Evolutionary conservation across 2,329 filamentous ascomycete species (phyloP), one percentile per base, ranked within the genome.

Genomic region (Trichoderma sp.): DNA sequence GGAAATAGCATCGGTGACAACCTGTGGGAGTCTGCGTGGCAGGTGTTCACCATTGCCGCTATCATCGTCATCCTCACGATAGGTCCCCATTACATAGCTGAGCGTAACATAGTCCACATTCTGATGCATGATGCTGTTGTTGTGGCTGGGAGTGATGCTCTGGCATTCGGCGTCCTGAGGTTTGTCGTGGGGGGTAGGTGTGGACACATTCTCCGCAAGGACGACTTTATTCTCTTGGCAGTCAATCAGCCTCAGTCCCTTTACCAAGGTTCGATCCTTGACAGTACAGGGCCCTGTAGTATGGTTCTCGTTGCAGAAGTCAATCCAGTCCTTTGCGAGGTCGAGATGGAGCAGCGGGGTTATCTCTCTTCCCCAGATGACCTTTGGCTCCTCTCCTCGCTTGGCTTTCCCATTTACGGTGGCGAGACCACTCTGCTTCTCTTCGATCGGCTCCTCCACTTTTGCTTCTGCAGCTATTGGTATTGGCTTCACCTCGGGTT

Each of bases 1-100:
- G 2, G 74, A 65, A 56, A 81, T 75, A 16, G 80, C 77, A 68
- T 81, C 80, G 6, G 72, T 68, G 43, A 81, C 73, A 11, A 81
- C 68, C 21, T 73, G 71, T 11, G 78, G 77, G 2, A 80, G 64
- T 21, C 68, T 56, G 27, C 72, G 69, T 5, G 79, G 77, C 3
- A 79, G 59, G 21, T n/a, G 5, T 10, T 43, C 40, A 1, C n/a
- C 40, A 43, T 43, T 19, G 40, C 19, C 19, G 19, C 55, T 60
- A 60, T 70, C 56, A 40, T 68, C 68, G 24, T 72, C 58, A 29
- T 53, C 58, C 2, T 35, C 35, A 13, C 6, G 31, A 55, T 53
- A 14, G 35, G 71, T 71, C 43, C 76, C 75, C 69, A 75, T 76
- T 24, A 76, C 78, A 68, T 81, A 81, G 71, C 80, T 81, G 35